A percentile compares a stretch with the other conserved stretches of the same genome.
phyloP scores from a whole-genome alignment of 257 asterid genomes.

The Ocimum tenuiflorum region DNA sequence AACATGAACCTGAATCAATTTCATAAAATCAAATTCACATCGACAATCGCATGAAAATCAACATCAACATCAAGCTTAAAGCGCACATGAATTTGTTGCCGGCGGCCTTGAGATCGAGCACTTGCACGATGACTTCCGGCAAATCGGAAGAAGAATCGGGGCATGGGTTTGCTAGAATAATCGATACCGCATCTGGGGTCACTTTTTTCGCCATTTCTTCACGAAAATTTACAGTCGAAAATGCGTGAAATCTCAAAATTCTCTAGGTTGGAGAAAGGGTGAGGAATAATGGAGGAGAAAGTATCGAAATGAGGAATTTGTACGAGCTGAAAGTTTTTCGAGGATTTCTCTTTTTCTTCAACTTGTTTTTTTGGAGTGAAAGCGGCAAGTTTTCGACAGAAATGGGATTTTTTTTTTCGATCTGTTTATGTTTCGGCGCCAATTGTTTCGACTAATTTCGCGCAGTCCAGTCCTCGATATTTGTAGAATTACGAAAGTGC shows the following conservation, averaged over 20 bases:
- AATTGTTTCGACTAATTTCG: too few relatives aligned
- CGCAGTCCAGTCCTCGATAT: too few relatives aligned
- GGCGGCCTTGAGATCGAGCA: constrained; percentile 61
- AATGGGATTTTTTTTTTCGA: too few relatives aligned
- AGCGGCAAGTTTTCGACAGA: constrained; percentile 21
- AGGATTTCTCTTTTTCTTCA: constrained; percentile 13
- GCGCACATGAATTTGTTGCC: constrained; percentile 55
- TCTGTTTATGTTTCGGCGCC: too few relatives aligned
- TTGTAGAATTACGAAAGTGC: too few relatives aligned
- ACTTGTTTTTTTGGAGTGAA: neutral
- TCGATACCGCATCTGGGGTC: constrained; percentile 62
- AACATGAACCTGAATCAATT: constrained; percentile 55
- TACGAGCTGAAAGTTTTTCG: constrained; percentile 13
- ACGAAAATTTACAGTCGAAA: neutral
- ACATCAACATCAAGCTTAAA: neutral
- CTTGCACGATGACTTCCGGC: constrained; percentile 67
- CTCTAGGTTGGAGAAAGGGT: neutral
- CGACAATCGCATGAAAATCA: neutral
- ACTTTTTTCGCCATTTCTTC: constrained; percentile 40
- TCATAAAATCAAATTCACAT: neutral
- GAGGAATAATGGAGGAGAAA: neutral
- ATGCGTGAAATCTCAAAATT: neutral
- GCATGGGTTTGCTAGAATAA: constrained; percentile 65
- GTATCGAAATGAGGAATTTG: neutral
- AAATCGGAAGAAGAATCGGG: constrained; percentile 59